phyloP scores from a whole-genome alignment of 2,329 filamentous ascomycete species.

The Parastagonospora avenae region DNA sequence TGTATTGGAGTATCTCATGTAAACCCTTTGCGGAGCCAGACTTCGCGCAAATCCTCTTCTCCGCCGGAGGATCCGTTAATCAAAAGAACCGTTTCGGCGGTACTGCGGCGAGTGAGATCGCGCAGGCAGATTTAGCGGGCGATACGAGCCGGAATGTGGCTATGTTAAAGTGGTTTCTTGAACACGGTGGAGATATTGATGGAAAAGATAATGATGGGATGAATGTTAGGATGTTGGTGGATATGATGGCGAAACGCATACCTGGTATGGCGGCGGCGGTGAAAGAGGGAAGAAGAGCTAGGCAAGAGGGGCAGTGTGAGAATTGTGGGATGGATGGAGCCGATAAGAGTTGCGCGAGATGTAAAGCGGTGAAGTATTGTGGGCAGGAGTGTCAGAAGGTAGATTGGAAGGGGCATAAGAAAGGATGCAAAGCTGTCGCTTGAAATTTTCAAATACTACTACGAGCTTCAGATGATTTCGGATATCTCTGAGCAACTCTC shows the following conservation, averaged over 20 bases:
- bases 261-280: conserved; percentile 11
- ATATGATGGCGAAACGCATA: conserved; percentile 17
- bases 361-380: conserved; percentile 18
- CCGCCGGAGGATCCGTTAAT: conserved; percentile 18
- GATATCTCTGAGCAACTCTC: too few relatives aligned
- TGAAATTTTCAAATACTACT: too few relatives aligned
- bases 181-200: conserved; percentile 23
- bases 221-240: conserved; percentile 14
- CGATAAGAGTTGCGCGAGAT: conserved; percentile 13
- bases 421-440: conserved; percentile 5
- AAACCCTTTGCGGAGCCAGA: conserved; percentile 18
- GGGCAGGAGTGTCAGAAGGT: conserved; percentile 18
- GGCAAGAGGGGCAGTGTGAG: conserved; percentile 12
- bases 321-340: conserved; percentile 12
- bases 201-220: conserved; percentile 22
- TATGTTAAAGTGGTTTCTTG: conserved; percentile 22
- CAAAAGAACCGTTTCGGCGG: conserved; percentile 13
- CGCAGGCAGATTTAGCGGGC: conserved; percentile 14
- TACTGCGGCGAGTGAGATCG: conserved; percentile 17
- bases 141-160: conserved; percentile 12
- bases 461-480: too few relatives aligned
- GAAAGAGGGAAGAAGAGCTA: conserved; percentile 5
- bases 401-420: conserved; percentile 23
- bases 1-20: conserved; percentile 18
- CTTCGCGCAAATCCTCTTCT: conserved; percentile 21